Evolutionary conservation across 208 protist genomes (phyloP), one percentile per base, ranked within the genome.

Genomic region (Acanthamoeba culbertsoni): DNA sequence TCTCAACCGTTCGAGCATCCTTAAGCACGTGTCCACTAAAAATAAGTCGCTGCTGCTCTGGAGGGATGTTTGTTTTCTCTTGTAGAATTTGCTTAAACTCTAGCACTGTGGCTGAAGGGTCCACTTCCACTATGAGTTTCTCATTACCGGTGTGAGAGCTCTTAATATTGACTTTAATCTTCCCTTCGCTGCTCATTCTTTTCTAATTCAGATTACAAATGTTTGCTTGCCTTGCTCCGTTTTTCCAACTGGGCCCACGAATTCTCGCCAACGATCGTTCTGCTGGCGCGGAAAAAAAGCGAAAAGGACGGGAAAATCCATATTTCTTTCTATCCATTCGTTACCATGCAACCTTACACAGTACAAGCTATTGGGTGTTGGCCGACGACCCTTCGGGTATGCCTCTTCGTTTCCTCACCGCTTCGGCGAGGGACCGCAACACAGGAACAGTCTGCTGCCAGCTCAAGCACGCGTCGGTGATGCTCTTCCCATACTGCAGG

Each of bases 21-120:
- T 97, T 97, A 37, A 98, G 91, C 3, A 98, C 93, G 62, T 94
- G 94, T 59, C 97, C 97, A 35, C 91, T 77, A 68, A 96, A 98
- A 46, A 98, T 98, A 23, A 98, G 93, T 63, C 96, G 86, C 93
- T 98, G 97, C 84, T 97, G 93, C 5, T 91, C 94, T 0, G 93
- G 73, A 26, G 97, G 95, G 59, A 98, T 96, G 48, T 93, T 93
- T 7, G 91, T 84, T 63, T 95, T 82, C 10, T 92, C 65, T 33
- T 92, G 65, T 23, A 98, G 37, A 18, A 93, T 45, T 42, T 95
- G n/a, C 93, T 98, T 98, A 16, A 98, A 91, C 31, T 91, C 84
- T 2, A 45, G 26, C 53, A 91, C 84, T 3, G 84, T 91, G 35
- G 23, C 35, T 4, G 53, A 16, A 4, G 46, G 53, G 23, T 91